Evolutionary conservation across 768 basidiomycete genomes (phyloP), one percentile per base, ranked within the genome.

Genomic region (Phylloporus arenicola): DNA sequence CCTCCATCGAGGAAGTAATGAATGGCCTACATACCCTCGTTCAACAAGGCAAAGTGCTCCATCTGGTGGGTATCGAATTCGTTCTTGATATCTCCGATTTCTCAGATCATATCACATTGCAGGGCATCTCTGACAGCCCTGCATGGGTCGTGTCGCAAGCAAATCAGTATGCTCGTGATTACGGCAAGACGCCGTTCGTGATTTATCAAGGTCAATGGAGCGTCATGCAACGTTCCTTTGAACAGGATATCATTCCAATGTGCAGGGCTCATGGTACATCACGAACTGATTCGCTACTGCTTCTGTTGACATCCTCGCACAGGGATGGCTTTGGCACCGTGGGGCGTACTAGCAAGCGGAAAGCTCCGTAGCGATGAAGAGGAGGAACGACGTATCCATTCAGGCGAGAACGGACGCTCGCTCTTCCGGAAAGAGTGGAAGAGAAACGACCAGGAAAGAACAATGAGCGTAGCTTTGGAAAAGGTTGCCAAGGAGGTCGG

Each of bases 401-500:
- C 65, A 0, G 67, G 67, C 13, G 61, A 63, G 31, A 59, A 51
- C 10, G 67, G 70, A 12, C 64, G 67, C 13, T 57, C 48, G 6
- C 24, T 33, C 19, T 33, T 45, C 13, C 2, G 67, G 0, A 48
- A 56, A 5, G 51, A 70, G 24, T 81, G 80, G 80, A 64, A 74
- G 57, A 73, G 79, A 6, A 77, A 50, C 31, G 75, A 76, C 37
- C 55, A 67, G 14, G 75, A 82, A 56, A 67, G 55, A 42, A 67
- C 67, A 27, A 63, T 79, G 13, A 71, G 71, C 46, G 57, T 62
- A 3, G 79, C 71, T 0, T 65, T 81, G 20, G 78, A 78, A 56
- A 72, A 76, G 49, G 73, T 83, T 11, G 79, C 79, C 1, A 56
- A 57, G 13, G 74, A 81, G 54, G 66, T 80, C 6, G 79, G 79